phyloP scores from a whole-genome alignment of 495 filamentous ascomycete genomes.

The Neurospora cerealis region DNA sequence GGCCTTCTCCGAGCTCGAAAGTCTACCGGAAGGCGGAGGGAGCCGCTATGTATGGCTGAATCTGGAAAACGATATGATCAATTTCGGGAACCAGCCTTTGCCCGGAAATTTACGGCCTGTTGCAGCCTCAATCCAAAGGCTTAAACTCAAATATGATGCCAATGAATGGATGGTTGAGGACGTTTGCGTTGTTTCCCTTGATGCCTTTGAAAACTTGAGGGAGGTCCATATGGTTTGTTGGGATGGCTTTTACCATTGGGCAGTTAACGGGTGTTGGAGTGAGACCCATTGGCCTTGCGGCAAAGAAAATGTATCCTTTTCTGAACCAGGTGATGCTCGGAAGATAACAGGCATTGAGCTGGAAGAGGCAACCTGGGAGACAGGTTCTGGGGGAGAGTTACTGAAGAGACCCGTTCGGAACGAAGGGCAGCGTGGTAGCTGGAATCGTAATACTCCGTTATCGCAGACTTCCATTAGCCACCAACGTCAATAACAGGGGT shows the following conservation, averaged over 20 bases:
- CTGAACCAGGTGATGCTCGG: background rate
- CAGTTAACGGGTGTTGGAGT: background rate
- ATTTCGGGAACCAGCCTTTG: background rate
- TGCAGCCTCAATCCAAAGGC: background rate
- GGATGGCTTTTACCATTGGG: background rate
- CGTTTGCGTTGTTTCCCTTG: background rate
- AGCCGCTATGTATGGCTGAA: background rate
- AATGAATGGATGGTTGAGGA: background rate
- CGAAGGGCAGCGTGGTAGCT: background rate
- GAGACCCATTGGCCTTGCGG: background rate
- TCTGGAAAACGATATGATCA: background rate
- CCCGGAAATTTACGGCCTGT: background rate
- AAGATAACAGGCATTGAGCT: background rate
- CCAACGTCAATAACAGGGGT: background rate
- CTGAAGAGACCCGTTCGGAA: background rate
- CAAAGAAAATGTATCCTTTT: background rate
- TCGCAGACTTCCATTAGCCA: background rate
- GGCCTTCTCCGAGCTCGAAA: background rate
- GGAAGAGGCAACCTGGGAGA: background rate
- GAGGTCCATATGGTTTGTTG: background rate
- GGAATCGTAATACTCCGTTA: background rate
- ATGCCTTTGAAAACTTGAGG: background rate
- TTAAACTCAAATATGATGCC: background rate
- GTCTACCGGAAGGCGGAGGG: background rate
- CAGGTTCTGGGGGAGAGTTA: background rate